Percentiles rank a stretch among this genome's conserved stretches.
Evolutionary conservation across 2,329 filamentous ascomycete genomes (phyloP).

Genomic region (Aspergillaceae sp.): DNA sequence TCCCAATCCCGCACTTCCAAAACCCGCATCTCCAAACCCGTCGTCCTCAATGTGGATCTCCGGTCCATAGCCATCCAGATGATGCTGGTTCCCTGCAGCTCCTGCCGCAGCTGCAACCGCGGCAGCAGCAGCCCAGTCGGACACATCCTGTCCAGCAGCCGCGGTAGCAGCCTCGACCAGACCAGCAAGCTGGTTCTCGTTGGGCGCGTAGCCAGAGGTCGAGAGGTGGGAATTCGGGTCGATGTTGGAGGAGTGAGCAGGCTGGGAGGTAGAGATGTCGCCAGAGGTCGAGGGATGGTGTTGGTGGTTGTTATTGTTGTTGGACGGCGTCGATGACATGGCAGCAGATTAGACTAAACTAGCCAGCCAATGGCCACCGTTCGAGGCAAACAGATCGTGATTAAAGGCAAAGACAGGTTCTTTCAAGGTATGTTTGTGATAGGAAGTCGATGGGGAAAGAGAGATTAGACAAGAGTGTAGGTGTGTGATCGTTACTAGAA

Average conservation of each 20-base stretch:
- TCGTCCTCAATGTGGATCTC: conserved; percentile 35
- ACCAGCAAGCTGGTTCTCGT: conserved; percentile 38
- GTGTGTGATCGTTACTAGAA: not conserved
- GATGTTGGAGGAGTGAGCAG: conserved; percentile 18
- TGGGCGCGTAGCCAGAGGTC: conserved; percentile 25
- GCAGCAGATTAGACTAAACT: not conserved
- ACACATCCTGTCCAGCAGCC: conserved; percentile 33
- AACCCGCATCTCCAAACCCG: conserved; percentile 28
- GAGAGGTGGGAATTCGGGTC: conserved; percentile 22
- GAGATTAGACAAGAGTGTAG: not conserved
- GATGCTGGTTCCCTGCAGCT: conserved; percentile 33
- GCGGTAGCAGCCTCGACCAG: conserved; percentile 40
- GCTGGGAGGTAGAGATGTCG: conserved; percentile 18
- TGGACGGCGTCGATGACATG: conserved; percentile 20
- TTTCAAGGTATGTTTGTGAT: no score
- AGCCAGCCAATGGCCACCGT: not conserved
- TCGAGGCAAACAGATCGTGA: not conserved
- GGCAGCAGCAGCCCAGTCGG: conserved; percentile 35
- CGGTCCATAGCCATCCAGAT: conserved; percentile 31
- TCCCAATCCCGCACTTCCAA: conserved; percentile 17
- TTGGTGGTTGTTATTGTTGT: conserved; percentile 18
- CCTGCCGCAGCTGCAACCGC: conserved; percentile 40
- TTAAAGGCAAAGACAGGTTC: not conserved
- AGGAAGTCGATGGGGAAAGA: no score
- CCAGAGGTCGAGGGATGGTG: conserved; percentile 19